Evolutionary conservation across 1,284 basidiomycete genomes (phyloP).

Genomic region (Inonotus obliquus): DNA sequence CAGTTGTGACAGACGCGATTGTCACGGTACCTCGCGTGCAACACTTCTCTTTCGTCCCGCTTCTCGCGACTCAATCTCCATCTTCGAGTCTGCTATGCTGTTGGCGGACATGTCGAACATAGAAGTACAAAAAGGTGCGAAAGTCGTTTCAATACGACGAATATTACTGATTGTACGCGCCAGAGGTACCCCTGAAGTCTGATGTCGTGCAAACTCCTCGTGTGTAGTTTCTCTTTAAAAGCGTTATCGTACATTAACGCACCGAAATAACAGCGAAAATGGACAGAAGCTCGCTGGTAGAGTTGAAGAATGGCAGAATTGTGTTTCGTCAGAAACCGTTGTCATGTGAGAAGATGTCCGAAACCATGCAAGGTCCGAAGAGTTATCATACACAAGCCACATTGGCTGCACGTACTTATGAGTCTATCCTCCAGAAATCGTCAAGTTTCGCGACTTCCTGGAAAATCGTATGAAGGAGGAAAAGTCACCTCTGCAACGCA

Average conservation of each 20-base stretch:
- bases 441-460: slow-evolving; percentile 68
- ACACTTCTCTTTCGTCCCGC: slow-evolving; percentile 1
- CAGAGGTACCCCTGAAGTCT: neutral
- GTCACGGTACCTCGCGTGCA: slow-evolving; percentile 4
- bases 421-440: slow-evolving; percentile 46
- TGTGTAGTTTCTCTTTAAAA: neutral
- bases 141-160: neutral
- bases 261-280: slow-evolving; percentile 28
- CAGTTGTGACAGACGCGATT: slow-evolving; percentile 26
- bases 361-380: slow-evolving; percentile 73
- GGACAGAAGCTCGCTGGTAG: slow-evolving; percentile 43
- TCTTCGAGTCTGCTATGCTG: slow-evolving; percentile 19
- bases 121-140: slow-evolving; percentile 35
- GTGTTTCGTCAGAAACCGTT: slow-evolving; percentile 74
- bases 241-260: neutral
- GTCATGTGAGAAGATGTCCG: slow-evolving; percentile 71
- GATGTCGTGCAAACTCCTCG: neutral
- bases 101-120: slow-evolving; percentile 34
- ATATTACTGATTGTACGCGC: neutral
- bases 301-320: slow-evolving; percentile 73
- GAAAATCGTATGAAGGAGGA: slow-evolving; percentile 43
- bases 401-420: neutral
- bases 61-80: neutral
- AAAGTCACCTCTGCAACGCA: slow-evolving; percentile 42
- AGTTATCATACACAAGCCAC: slow-evolving; percentile 13